These are phyloP conservation scores for Diaporthe ampelina DNA, from an alignment of 2,329 filamentous ascomycete genomes.

Conservation along the genomic window DNA sequence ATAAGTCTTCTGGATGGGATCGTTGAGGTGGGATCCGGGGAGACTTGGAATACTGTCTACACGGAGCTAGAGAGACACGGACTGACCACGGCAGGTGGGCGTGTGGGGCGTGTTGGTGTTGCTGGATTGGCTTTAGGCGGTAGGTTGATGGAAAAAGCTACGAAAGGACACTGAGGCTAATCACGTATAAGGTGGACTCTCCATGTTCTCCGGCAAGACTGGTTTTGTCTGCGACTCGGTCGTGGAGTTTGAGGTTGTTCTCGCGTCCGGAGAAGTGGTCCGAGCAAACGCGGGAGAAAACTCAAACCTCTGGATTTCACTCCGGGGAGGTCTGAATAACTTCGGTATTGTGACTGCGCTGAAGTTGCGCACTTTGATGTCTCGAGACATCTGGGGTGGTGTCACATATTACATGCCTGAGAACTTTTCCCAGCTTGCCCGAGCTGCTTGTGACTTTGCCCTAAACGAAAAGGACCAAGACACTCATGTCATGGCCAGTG, in stretches of 20 bases:
- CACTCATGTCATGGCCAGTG: constrained; percentile 42
- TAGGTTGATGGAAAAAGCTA: background rate
- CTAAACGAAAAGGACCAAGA: constrained; percentile 41
- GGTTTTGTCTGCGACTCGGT: constrained; percentile 45
- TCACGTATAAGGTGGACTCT: background rate
- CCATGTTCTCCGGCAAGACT: constrained; percentile 28
- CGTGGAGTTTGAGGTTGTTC: constrained; percentile 39
- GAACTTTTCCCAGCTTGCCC: constrained; percentile 41
- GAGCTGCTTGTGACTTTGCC: constrained; percentile 42
- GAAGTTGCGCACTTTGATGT: constrained; percentile 43
- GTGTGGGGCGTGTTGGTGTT: constrained; percentile 41
- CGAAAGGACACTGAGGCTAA: background rate
- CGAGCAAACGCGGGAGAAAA: constrained; percentile 46
- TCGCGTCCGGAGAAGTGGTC: constrained; percentile 36
- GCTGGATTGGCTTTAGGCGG: constrained; percentile 41
- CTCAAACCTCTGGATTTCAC: constrained; percentile 59
- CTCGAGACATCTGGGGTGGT: constrained; percentile 40
- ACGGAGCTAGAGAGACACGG: constrained; percentile 40
- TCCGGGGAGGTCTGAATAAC: constrained; percentile 49
- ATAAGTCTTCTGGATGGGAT: constrained; percentile 40
- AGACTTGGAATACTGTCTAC: constrained; percentile 42
- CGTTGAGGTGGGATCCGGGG: constrained; percentile 42
- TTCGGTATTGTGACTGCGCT: constrained; percentile 45
- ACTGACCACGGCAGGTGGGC: constrained; percentile 39
- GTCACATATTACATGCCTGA: constrained; percentile 42